Conservation (phyloP, 1,139 yeast genomes). For the Yamadazyma atlantica region DNA sequence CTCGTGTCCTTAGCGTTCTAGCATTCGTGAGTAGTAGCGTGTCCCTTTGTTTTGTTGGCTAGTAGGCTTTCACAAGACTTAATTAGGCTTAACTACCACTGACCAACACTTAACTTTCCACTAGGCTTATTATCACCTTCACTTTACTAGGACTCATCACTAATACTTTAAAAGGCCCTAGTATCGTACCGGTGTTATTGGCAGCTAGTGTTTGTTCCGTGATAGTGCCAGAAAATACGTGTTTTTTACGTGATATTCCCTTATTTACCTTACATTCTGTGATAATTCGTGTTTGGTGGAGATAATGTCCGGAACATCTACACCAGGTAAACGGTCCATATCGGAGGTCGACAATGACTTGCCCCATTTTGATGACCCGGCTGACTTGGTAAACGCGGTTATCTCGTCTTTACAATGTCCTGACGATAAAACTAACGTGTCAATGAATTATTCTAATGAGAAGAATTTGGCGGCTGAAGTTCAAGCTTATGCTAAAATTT, state of each 20-base stretch:
- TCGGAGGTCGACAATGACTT: conserved; percentile 25
- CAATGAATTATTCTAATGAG: conserved; percentile 58
- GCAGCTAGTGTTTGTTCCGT: no score
- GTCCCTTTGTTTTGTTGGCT: neutral
- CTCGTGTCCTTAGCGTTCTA: neutral
- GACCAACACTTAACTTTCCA: no score
- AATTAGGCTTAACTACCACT: neutral
- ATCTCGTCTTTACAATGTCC: conserved; percentile 49
- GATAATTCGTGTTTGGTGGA: no score
- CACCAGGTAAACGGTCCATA: conserved; percentile 31
- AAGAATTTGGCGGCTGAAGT: conserved; percentile 79
- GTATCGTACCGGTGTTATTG: no score
- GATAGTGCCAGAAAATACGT: no score
- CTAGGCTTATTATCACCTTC: no score
- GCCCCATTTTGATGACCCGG: conserved; percentile 47
- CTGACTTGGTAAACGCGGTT: conserved; percentile 54
- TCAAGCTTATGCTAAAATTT: conserved; percentile 93
- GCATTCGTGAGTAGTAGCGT: neutral
- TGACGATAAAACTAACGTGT: conserved; percentile 50
- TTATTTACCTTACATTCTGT: no score
- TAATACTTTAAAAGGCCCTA: no score
- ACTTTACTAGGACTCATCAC: no score
- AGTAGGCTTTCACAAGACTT: neutral
- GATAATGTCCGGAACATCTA: conserved; percentile 24
- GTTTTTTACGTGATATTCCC: no score